Evolutionary conservation across 139 green algal genomes (phyloP), one percentile per base, ranked within the genome.

Genomic region (Monoraphidium neglectum): DNA sequence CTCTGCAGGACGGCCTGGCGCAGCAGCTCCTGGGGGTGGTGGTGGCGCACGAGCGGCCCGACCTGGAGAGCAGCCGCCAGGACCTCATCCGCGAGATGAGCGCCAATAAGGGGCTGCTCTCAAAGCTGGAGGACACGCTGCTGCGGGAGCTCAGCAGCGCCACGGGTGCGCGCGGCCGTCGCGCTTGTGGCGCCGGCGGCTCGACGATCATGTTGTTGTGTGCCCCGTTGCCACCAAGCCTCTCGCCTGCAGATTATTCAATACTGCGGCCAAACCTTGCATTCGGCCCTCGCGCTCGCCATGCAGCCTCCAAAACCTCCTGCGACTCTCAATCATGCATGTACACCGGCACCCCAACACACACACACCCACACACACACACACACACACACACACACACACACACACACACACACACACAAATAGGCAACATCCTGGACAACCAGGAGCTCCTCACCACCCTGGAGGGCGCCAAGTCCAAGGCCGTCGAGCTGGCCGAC

Each of bases 1-100:
- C n/a, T n/a, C 43, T 12, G 43, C 43, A 94, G 57, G 65, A 78
- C 36, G 90, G 90, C 5, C 80, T 97, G 64, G 87, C 94, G 77
- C 90, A 95, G 83, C 92, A 97, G 86, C 84, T 97, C 77, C 86
- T 97, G 68, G 92, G 89, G 1, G 87, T 95, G 54, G 89, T 93
- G 46, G 92, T 97, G 4, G 94, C 94, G 84, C 94, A 95, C 82
- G 92, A 97, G 80, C 82, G 91, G 5, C 89, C 92, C 4, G 92
- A 97, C 72, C 81, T 97, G 40, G 92, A 97, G 84, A 62, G 66
- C 28, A 62, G 62, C 10, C 43, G 72, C 38, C n/a, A 46, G 35
- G 63, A 49, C 30, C 63, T 79, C 2, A 64, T 79, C 12, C 24
- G 35, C 24, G 73, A 72, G 33, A 79, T 79, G 73, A 85, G 91